Evolutionary conservation across 371 early-diverging fungal genomes (phyloP).

Genomic region (Rhizomucor pusillus): DNA sequence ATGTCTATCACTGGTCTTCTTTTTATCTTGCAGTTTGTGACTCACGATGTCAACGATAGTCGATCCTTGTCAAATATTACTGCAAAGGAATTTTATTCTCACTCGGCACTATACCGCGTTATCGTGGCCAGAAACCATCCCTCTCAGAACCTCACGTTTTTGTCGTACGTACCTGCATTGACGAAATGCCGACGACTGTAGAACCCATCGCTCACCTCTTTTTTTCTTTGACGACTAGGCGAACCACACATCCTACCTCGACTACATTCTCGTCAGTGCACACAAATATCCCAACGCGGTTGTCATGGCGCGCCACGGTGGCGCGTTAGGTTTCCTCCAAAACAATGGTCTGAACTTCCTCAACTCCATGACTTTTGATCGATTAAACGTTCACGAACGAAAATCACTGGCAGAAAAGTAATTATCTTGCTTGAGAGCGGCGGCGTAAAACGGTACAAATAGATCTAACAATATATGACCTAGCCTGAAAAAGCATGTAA

Average conservation of each 20-base stretch:
- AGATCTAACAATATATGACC: not conserved
- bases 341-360: constrained; percentile 63
- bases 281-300: constrained; percentile 76
- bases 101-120: constrained; percentile 54
- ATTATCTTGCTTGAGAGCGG: constrained; percentile 29
- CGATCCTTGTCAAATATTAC: constrained; percentile 57
- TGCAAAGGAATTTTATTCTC: constrained; percentile 63
- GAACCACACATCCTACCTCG: constrained; percentile 85
- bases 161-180: constrained; percentile 30
- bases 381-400: constrained; percentile 68
- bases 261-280: constrained; percentile 73
- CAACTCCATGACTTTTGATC: constrained; percentile 75
- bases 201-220: not conserved
- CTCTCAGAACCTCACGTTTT: constrained; percentile 66
- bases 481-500: constrained; percentile 36
- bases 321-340: constrained; percentile 62
- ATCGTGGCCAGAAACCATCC: constrained; percentile 63
- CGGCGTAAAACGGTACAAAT: not conserved
- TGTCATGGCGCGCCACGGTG: constrained; percentile 68
- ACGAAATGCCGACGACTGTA: not conserved
- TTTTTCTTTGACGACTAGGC: constrained; percentile 19
- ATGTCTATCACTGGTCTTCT: too few relatives aligned
- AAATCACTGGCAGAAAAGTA: constrained; percentile 38
- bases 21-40: too few relatives aligned
- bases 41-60: constrained; percentile 21